Conservation (phyloP, 139 green algal genomes). For the Chlorella sp. region DNA sequence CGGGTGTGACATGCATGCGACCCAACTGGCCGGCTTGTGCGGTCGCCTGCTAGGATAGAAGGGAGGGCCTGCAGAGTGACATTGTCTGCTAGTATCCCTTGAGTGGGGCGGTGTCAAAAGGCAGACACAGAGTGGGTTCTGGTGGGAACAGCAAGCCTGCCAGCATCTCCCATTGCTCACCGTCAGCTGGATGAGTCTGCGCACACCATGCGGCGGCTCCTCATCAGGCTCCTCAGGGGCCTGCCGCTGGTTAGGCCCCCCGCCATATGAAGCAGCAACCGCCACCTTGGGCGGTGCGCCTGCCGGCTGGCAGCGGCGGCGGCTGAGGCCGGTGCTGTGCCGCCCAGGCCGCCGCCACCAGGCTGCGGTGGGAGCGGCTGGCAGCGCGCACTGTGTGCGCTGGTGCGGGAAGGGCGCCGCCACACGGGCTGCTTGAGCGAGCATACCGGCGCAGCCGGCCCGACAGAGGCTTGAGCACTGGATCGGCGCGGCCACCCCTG, state of each 20-base stretch:
- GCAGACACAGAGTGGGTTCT: too few relatives aligned
- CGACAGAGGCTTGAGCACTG: neutral
- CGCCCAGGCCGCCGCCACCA: neutral
- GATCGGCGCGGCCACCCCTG: neutral
- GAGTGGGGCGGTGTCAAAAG: too few relatives aligned
- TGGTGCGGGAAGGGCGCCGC: neutral
- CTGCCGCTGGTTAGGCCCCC: neutral
- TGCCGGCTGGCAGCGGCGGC: neutral
- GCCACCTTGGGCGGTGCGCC: neutral
- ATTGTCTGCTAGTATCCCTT: too few relatives aligned
- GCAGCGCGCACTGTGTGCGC: neutral
- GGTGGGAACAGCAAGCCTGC: too few relatives aligned
- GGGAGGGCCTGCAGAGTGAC: too few relatives aligned
- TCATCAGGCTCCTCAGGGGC: neutral
- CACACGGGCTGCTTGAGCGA: neutral
- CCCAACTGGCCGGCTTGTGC: neutral
- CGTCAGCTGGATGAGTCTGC: neutral
- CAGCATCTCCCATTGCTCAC: neutral
- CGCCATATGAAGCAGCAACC: neutral
- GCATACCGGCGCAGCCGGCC: neutral
- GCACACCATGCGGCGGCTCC: neutral
- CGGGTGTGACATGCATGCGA: neutral
- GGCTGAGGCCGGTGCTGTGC: neutral
- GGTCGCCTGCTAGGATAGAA: neutral
- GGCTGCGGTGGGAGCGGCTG: neutral